Base-by-base conservation (phyloP, 2,329 filamentous ascomycete species). In the Ascochyta rabiei region DNA sequence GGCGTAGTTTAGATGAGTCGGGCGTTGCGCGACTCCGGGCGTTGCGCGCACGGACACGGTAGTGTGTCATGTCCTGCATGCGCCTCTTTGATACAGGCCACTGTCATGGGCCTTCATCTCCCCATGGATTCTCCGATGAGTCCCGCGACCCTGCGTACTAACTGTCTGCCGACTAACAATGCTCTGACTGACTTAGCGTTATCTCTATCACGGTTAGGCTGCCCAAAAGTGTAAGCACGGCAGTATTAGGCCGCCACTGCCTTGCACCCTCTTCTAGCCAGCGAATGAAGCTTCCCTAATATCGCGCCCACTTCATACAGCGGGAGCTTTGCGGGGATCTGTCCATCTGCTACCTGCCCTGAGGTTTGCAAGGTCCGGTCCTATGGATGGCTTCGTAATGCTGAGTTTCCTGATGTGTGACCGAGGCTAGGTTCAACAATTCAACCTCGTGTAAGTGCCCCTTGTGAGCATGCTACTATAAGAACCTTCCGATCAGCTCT, bases 331-430 rank as follows among this genome's bases (percentile, higher is more conserved):
- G 44, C 28, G 39, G 50, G n/a, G n/a, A 37, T 43, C 38, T 15
- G 43, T 34, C 34, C 26, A 54, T 54, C 44, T 48, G 44, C 44
- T 44, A 39, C 28, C 12, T 30, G 45, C 24, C 45, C 26, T 39
- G 44, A 40, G 33, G 34, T 28, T 30, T 13, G 28, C 16, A 40
- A 48, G 51, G 40, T 39, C 45, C 51, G 41, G 34, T 19, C n/a
- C 40, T 54, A 45, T 54, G 40, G 43, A 38, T 37, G 39, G 21
- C 21, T 44, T 35, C 30, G 28, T 18, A 21, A 41, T 28, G 39
- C 45, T 49, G 45, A 39, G 40, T 40, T 33, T 33, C 34, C 44
- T 28, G 34, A 48, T 54, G 33, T 23, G 33, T 44, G 30, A n/a
- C 7, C 40, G 33, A 48, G 30, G 13, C 8, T 10, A 41, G 13